Base-by-base conservation (phyloP, 371 early-diverging fungal genomes). In the Blastocladiella emersonii region DNA sequence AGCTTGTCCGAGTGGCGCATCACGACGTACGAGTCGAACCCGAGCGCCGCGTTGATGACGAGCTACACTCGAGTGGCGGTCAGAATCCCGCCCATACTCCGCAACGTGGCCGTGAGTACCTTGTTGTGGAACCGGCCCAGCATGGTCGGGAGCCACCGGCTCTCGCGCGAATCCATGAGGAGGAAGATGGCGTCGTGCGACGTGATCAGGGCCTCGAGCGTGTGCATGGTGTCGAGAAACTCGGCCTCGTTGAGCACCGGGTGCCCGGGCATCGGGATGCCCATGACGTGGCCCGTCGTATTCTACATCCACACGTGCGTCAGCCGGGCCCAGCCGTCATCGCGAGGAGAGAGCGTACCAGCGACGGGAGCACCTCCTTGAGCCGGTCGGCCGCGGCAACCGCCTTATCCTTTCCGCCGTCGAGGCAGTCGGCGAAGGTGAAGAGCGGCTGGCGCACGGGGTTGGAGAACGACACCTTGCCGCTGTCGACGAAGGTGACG, bases 251-350 rank as follows among this genome's bases (percentile, higher is more conserved):
- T 27, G 27, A 78, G 61, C 25, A 82, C 72, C 1, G 83, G 69
- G 67, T 95, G 95, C 6, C 95, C 98, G 0, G 96, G 97, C 95
- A 95, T 96, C 0, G 96, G 98, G 39, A 98, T 91, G 39, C 77
- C 76, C 51, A 96, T 56, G 17, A 71, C 57, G 65, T 78, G 66
- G 5, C 93, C 96, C 30, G 68, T 70, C 0, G 90, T 71, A 44
- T 79, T 79, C 88, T 89, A 69, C 4, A 34, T 25, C 44, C 30
- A n/a, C n/a, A n/a, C n/a, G n/a, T n/a, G n/a, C n/a, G n/a, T n/a
- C n/a, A n/a, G n/a, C n/a, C n/a, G n/a, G n/a, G n/a, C n/a, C n/a
- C n/a, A n/a, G n/a, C n/a, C n/a, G n/a, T n/a, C n/a, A n/a, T n/a
- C n/a, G n/a, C n/a, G n/a, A 41, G 13, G 27, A 43, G 10, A 21